Evolutionary conservation across 1,139 yeast genomes (phyloP), one percentile per base, ranked within the genome.

Genomic region (Scheffersomyces lignicola): DNA sequence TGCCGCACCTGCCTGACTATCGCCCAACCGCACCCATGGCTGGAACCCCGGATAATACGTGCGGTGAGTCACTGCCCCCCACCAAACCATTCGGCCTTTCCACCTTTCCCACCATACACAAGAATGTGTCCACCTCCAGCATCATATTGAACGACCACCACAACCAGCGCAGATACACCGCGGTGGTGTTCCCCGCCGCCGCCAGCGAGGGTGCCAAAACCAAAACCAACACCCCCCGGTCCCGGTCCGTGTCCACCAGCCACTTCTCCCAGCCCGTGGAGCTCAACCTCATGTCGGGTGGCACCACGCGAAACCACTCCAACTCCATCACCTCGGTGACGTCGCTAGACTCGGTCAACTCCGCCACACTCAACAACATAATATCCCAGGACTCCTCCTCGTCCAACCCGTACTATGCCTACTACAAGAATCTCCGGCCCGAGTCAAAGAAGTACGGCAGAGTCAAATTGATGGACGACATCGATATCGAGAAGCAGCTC

Each of bases 401-500:
- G 10, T 20, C 43, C 42, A 1, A 37, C 32, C 35, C n/a, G n/a
- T 15, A n/a, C 27, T 11, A 23, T 34, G 21, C 33, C 36, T 14
- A 32, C 34, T 7, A 31, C 24, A 26, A 26, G 10, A 14, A 26
- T 26, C 10, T 25, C 28, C 6, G 10, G 7, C 16, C 28, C 8
- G 10, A 7, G 16, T 14, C 10, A 7, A 35, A 35, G 21, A 11
- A 16, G 7, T 28, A 33, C 24, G 39, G 37, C 8, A 36, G 35
- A 21, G 27, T 35, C 16, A 25, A 32, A 27, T 18, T 37, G 25
- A 47, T 54, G 45, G 65, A 62, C 35, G 58, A 59, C 28, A 48
- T 54, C 3, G 73, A 66, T 32, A 52, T 66, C 40, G 73, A 66
- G 39, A 62, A 63, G 27, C 72, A 65, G 45, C 43, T 65, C 34